These are phyloP conservation scores for Boletus rubescentipes DNA, from an alignment of 768 basidiomycete species.

Conservation along the genomic window DNA sequence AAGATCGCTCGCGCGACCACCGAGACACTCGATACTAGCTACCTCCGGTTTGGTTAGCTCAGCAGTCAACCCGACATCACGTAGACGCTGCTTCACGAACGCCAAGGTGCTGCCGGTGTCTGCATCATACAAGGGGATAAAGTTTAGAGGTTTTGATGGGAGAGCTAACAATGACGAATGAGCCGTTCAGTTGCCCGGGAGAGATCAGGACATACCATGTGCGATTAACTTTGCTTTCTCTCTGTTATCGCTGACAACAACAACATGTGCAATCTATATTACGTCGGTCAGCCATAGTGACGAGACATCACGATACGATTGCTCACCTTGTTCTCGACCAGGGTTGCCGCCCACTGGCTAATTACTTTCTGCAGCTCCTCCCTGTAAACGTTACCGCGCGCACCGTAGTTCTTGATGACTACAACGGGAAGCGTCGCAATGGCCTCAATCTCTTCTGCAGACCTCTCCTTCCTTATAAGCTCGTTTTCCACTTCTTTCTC, in stretches of 20 bases:
- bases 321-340: slow-evolving; percentile 77
- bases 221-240: slow-evolving; percentile 85
- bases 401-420: slow-evolving; percentile 76
- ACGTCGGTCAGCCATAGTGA: not conserved
- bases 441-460: slow-evolving; percentile 47
- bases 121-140: slow-evolving; percentile 82
- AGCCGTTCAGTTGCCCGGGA: not conserved
- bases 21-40: slow-evolving; percentile 67
- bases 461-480: slow-evolving; percentile 28
- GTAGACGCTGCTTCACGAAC: slow-evolving; percentile 79
- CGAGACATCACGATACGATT: not conserved
- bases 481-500: slow-evolving; percentile 35
- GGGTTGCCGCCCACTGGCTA: slow-evolving; percentile 78
- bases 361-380: slow-evolving; percentile 76
- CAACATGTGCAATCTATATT: slow-evolving; percentile 83
- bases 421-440: slow-evolving; percentile 78
- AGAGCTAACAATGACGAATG: slow-evolving; percentile 50
- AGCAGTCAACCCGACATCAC: slow-evolving; percentile 51
- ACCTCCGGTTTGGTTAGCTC: slow-evolving; percentile 57
- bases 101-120: slow-evolving; percentile 74
- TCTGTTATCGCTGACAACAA: slow-evolving; percentile 87
- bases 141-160: slow-evolving; percentile 77
- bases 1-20: slow-evolving; percentile 89
- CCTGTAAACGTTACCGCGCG: slow-evolving; percentile 52
- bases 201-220: slow-evolving; percentile 49